Evolutionary conservation across 352 stramenopile species (phyloP).

Genomic region (Globisporangium takayamanum): DNA sequence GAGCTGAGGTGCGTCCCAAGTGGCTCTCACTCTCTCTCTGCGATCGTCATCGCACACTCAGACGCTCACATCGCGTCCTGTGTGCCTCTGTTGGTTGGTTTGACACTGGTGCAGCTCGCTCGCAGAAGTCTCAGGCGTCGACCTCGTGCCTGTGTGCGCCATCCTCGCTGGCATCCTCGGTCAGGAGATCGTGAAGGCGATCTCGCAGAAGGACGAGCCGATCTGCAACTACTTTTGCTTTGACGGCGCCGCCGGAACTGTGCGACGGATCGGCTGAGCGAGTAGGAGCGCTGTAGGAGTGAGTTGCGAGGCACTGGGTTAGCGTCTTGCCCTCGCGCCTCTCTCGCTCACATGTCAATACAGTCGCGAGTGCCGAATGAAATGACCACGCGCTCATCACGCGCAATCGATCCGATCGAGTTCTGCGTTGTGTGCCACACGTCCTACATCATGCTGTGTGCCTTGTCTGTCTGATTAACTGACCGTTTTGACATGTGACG

Average conservation of each 20-base stretch:
- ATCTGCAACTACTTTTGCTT: slow-evolving; percentile 96
- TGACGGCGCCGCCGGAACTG: slow-evolving; percentile 57
- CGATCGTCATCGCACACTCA: not conserved
- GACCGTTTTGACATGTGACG: not conserved
- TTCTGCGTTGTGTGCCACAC: too few species aligned
- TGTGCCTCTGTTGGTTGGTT: not conserved
- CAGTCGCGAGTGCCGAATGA: not conserved
- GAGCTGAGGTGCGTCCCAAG: slow-evolving; percentile 36
- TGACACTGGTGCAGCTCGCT: slow-evolving; percentile 23
- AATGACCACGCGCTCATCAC: too few species aligned
- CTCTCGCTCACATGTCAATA: not conserved
- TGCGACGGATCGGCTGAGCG: slow-evolving; percentile 48
- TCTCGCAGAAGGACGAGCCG: slow-evolving; percentile 94
- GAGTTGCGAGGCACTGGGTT: not conserved
- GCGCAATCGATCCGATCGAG: too few species aligned
- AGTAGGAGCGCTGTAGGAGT: not conserved
- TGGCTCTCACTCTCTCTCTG: not conserved
- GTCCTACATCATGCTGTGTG: too few species aligned
- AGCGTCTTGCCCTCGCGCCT: not conserved
- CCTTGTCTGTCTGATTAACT: too few species aligned
- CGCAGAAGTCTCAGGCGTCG: slow-evolving; percentile 29
- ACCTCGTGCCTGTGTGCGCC: slow-evolving; percentile 90
- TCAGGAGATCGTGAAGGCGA: slow-evolving; percentile 98
- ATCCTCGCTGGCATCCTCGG: slow-evolving; percentile 95
- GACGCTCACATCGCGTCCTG: not conserved